Conservation (phyloP, 352 stramenopile species). For the Halophytophthora batemanensis region DNA sequence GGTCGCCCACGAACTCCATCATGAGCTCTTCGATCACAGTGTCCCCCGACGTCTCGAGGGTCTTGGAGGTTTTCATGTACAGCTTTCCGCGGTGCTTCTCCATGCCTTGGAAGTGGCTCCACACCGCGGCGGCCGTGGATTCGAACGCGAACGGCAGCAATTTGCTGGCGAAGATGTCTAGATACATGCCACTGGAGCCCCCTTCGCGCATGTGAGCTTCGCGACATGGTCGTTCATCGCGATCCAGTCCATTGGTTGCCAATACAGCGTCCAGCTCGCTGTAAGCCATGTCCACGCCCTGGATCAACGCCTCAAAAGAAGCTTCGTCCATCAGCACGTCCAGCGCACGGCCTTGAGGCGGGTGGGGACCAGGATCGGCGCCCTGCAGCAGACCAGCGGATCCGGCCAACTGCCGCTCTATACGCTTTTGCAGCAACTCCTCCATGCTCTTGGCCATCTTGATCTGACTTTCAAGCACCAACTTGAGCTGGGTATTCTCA, state of each 20-base stretch:
- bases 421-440: constrained; percentile 31
- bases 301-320: constrained; percentile 33
- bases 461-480: constrained; percentile 42
- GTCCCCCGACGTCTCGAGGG: constrained; percentile 32
- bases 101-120: constrained; percentile 43
- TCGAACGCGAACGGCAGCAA: constrained; percentile 46
- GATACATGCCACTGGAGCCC: constrained; percentile 30
- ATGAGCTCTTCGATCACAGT: constrained; percentile 35
- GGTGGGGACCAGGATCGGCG: constrained; percentile 11
- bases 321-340: constrained; percentile 33
- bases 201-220: constrained; percentile 36
- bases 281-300: constrained; percentile 27
- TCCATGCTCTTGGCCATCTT: constrained; percentile 50
- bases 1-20: constrained; percentile 33
- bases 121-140: constrained; percentile 33
- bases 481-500: constrained; percentile 48
- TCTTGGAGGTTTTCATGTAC: constrained; percentile 39
- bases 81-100: constrained; percentile 43
- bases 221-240: constrained; percentile 23
- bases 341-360: constrained; percentile 15
- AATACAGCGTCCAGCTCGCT: constrained; percentile 36
- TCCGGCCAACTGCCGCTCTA: constrained; percentile 26
- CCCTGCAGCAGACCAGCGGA: constrained; percentile 28
- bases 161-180: constrained; percentile 49
- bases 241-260: constrained; percentile 35